These are phyloP conservation scores for Coemansia sp. DNA, from an alignment of 192 early-diverging fungal genomes.

Conservation along the genomic window DNA sequence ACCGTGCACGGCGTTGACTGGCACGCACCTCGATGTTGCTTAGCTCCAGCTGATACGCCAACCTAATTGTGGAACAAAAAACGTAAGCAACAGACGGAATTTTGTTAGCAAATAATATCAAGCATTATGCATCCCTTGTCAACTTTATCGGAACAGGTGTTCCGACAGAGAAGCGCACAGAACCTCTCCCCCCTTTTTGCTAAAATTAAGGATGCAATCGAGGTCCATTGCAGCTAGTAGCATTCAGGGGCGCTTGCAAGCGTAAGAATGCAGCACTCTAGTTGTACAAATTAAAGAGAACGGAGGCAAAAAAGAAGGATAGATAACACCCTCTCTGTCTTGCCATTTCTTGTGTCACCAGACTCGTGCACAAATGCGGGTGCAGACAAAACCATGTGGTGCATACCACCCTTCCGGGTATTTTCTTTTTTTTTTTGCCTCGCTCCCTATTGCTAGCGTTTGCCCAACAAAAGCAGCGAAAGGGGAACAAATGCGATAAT, in stretches of 20 bases:
- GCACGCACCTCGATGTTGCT: constrained; percentile 53
- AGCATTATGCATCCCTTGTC: too few relatives aligned
- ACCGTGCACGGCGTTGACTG: constrained; percentile 50
- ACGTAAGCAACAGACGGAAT: background rate
- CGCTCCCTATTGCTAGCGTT: background rate
- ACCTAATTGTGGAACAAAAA: constrained; percentile 10
- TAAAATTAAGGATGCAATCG: too few relatives aligned
- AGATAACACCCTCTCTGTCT: background rate
- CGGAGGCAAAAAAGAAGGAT: background rate
- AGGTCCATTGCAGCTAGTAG: too few relatives aligned
- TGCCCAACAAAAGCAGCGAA: background rate
- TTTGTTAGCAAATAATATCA: too few relatives aligned
- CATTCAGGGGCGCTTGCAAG: too few relatives aligned
- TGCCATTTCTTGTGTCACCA: background rate
- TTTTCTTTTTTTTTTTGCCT: background rate
- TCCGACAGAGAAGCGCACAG: too few relatives aligned
- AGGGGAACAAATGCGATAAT: background rate
- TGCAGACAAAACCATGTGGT: constrained; percentile 1
- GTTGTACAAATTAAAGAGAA: too few relatives aligned
- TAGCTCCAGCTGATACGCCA: constrained; percentile 53
- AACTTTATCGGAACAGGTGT: too few relatives aligned
- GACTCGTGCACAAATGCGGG: background rate
- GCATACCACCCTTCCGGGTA: background rate
- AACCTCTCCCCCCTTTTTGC: too few relatives aligned
- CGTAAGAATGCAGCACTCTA: too few relatives aligned